Percentiles rank a stretch among this genome's conserved stretches.
Evolutionary conservation across 1,284 basidiomycete species (phyloP).

Genomic region (Cryptococcus deneoformans): DNA sequence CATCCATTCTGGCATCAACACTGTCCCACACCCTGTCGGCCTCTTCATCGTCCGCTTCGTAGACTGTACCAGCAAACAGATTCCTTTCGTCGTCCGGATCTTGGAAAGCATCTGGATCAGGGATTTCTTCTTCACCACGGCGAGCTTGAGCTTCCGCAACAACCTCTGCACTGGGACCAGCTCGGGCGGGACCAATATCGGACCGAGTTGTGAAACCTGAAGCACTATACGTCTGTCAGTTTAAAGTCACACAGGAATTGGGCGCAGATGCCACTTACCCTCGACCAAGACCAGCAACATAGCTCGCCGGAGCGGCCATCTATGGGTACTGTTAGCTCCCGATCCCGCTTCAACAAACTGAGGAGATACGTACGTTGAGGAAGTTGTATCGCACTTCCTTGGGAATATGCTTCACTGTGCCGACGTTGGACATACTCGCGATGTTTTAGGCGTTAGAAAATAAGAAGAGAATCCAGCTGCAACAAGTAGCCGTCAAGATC

Average conservation of each 20-base stretch:
- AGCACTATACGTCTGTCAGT: conserved; percentile 57
- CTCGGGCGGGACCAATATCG: conserved; percentile 97
- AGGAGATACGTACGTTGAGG: conserved; percentile 27
- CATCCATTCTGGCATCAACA: conserved; percentile 89
- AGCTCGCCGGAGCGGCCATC: conserved; percentile 81
- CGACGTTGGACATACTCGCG: conserved; percentile 40
- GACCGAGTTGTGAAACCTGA: conserved; percentile 98
- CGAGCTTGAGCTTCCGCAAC: conserved; percentile 81
- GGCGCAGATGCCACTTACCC: conserved; percentile 57
- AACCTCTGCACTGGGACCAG: conserved; percentile 84
- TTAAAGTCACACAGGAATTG: background rate
- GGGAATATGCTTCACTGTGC: conserved; percentile 44
- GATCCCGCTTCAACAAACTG: background rate
- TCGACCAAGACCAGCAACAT: conserved; percentile 94
- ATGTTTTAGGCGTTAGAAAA: background rate
- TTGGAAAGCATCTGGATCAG: conserved; percentile 79
- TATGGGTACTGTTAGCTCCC: conserved; percentile 1
- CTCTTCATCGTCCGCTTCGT: conserved; percentile 97
- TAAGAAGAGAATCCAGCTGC: background rate
- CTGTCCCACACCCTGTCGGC: conserved; percentile 91
- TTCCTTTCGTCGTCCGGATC: conserved; percentile 98
- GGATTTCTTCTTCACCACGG: conserved; percentile 80
- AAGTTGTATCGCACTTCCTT: conserved; percentile 47
- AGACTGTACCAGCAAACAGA: conserved; percentile 90
- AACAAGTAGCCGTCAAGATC: background rate